A percentile compares a stretch with the other conserved stretches of the same genome.
These are phyloP conservation scores for Fusarium lyarnte DNA, from an alignment of 2,329 filamentous ascomycete genomes.

Conservation along the genomic window DNA sequence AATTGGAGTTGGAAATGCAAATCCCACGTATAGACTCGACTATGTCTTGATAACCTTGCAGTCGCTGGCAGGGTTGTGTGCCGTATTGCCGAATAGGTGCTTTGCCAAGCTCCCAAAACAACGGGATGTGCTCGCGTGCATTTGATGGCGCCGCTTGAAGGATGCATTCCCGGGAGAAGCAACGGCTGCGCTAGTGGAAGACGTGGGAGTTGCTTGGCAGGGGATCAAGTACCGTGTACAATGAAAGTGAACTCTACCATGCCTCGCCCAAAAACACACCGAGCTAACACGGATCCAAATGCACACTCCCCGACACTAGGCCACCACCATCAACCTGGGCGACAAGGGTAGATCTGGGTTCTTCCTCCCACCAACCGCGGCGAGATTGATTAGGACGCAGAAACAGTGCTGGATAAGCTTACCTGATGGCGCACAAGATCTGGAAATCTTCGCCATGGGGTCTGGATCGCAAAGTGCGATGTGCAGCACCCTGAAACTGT, in stretches of 20 bases:
- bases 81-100: conserved; percentile 41
- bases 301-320: conserved; percentile 35
- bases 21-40: conserved; percentile 21
- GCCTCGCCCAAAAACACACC: background rate
- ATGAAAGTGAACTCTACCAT: background rate
- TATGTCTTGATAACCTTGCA: conserved; percentile 1
- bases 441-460: background rate
- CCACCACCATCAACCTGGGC: conserved; percentile 21
- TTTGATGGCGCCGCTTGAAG: conserved; percentile 27
- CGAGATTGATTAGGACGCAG: background rate
- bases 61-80: conserved; percentile 20
- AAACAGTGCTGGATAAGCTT: background rate
- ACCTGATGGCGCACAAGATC: conserved; percentile 11
- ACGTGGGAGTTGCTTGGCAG: conserved; percentile 13
- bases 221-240: conserved; percentile 22
- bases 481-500: background rate
- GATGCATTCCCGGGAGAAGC: conserved; percentile 31
- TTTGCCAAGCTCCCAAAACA: conserved; percentile 31
- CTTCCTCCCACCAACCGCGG: conserved; percentile 4
- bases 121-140: conserved; percentile 25
- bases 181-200: conserved; percentile 7
- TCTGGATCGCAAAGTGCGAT: conserved; percentile 1
- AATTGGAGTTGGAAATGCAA: conserved; percentile 15
- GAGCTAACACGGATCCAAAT: conserved; percentile 1
- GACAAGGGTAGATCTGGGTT: conserved; percentile 29